Percentiles rank a stretch among this genome's conserved stretches.
Evolutionary conservation across 495 filamentous ascomycete genomes (phyloP).

Genomic region (Clohesyomyces aquaticus): DNA sequence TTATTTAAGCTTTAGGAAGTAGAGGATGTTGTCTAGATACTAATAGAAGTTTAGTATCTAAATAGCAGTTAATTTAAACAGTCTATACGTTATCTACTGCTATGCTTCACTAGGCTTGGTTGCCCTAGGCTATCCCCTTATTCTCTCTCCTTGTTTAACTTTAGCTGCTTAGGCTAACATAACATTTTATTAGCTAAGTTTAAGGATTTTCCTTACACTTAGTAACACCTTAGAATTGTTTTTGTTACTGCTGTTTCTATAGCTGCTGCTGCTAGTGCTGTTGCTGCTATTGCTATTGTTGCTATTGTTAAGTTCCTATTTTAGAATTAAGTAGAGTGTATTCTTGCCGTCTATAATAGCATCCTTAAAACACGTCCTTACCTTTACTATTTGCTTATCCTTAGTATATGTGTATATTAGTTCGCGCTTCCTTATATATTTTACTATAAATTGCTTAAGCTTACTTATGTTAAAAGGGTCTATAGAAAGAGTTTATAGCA

Average conservation of each 20-base stretch:
- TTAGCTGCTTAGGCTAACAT: slow-evolving; percentile 5
- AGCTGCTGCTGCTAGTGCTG: no score
- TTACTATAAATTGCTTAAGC: slow-evolving; percentile 16
- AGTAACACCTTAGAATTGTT: slow-evolving; percentile 8
- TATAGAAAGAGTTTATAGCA: slow-evolving; percentile 13
- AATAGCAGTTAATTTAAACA: slow-evolving; percentile 10
- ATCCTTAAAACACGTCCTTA: slow-evolving; percentile 14
- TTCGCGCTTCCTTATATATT: slow-evolving; percentile 8
- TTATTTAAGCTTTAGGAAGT: slow-evolving; percentile 9
- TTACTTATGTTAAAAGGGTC: slow-evolving; percentile 7
- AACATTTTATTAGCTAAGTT: slow-evolving; percentile 10
- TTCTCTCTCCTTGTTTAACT: not conserved
- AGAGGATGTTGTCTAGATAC: slow-evolving; percentile 3
- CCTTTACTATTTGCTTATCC: slow-evolving; percentile 13
- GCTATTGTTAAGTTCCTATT: slow-evolving; percentile 9
- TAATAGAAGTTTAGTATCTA: not conserved
- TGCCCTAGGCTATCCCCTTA: not conserved
- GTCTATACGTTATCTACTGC: not conserved
- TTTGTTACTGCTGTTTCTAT: no score
- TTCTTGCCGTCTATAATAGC: slow-evolving; percentile 5
- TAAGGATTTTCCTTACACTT: slow-evolving; percentile 8
- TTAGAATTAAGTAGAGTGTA: slow-evolving; percentile 12
- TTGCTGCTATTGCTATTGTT: slow-evolving; percentile 10
- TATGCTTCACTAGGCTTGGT: slow-evolving; percentile 3
- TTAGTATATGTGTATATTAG: slow-evolving; percentile 13